Evolutionary conservation across 2,329 filamentous ascomycete genomes (phyloP).

Genomic region (Thielaviopsis euricoi): DNA sequence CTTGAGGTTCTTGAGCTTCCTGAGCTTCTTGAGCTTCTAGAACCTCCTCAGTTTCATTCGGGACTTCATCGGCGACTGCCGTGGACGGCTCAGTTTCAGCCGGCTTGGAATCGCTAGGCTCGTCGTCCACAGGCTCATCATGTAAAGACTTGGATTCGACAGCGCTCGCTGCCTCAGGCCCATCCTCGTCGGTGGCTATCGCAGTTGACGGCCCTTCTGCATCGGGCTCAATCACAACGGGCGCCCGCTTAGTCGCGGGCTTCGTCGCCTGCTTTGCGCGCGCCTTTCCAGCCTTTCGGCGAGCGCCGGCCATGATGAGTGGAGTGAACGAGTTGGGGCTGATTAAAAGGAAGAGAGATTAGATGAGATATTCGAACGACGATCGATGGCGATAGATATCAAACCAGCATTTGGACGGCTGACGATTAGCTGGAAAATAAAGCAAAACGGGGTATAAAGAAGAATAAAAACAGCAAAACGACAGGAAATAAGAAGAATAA

Average conservation of each 20-base stretch:
- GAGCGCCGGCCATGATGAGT: not conserved
- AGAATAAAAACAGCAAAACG: no score
- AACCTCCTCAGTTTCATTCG: conserved; percentile 15
- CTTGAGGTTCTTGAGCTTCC: no score
- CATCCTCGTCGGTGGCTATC: not conserved
- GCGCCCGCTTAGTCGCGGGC: not conserved
- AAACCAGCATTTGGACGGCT: no score
- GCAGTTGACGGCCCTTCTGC: not conserved
- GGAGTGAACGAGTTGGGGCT: not conserved
- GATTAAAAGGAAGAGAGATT: not conserved
- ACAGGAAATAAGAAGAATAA: no score
- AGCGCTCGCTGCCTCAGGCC: no score
- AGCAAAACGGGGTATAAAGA: not conserved
- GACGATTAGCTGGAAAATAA: not conserved
- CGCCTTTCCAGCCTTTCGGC: not conserved
- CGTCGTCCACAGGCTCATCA: no score
- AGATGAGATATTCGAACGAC: not conserved
- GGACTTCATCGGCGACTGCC: conserved; percentile 11
- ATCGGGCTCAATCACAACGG: conserved; percentile 8
- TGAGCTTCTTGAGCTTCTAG: conserved; percentile 12
- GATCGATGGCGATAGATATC: not conserved
- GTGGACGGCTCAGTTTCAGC: not conserved
- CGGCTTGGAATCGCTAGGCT: not conserved
- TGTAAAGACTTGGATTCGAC: no score
- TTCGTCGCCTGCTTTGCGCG: not conserved